Base-by-base conservation (phyloP, 257 asterid genomes). In the Fraxinus quadrangulata region DNA sequence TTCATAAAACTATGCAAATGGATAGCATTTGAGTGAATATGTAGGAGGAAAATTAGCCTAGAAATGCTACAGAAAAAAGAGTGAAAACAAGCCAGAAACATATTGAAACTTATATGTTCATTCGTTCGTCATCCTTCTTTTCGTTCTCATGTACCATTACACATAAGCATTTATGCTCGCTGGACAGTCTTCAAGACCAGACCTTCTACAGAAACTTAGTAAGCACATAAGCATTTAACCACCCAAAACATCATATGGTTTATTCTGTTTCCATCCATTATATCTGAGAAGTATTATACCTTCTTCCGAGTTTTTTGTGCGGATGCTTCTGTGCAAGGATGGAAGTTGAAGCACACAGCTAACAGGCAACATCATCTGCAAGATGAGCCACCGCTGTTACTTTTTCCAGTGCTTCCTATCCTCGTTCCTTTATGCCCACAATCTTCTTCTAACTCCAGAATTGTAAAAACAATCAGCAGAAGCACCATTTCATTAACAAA, bases 291-390 rank as follows among this genome's bases (percentile, higher is more conserved):
- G 39, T 63, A 73, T 4, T 23, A 70, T 72, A 40, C 83, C 75
- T 66, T 54, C 37, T 75, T 47, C 66, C 42, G 19, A 59, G 51
- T 59, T 76, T 69, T 30, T 68, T 79, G 66, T 19, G 56, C 65
- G 23, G 67, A 63, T 70, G 75, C 77, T 75, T 73, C 83, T 33
- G 73, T 80, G 86, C 72, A 80, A 74, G 70, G 67, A 70, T 71
- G 82, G 75, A 68, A 79, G 73, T 80, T 83, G 82, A 75, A 80
- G 71, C 70, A 83, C 81, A 77, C 34, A 12, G 76, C 76, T 47
- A 63, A 75, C 71, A 61, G 72, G 77, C 73, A 82, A 73, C 85
- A 79, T 77, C 40, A 83, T 56, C 81, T 78, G 85, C 85, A 39
- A 54, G 77, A 59, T 56, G 78, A 80, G 78, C 73, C 80, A n/a